Base-by-base conservation (phyloP, 768 basidiomycete species). In the Kwoniella mangroviensis region DNA sequence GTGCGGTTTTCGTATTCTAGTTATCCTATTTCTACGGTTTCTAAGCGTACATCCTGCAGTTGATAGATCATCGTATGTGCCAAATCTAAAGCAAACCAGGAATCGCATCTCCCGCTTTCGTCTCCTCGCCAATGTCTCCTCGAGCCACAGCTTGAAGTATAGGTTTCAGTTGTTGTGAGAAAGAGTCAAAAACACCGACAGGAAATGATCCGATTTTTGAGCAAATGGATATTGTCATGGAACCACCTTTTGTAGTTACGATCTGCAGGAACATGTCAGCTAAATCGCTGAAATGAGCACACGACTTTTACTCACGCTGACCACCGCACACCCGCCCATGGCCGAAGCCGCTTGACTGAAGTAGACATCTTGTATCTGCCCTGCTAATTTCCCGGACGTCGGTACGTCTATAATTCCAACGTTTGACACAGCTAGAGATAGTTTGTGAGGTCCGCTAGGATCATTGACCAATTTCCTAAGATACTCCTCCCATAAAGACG, bases 391-490 rank as follows among this genome's bases (percentile, higher is more conserved):
- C 1, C 67, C 67, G 4, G 28, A 19, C 12, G 58, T 61, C 4
- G 67, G 67, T 22, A 68, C 15, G 4, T 68, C 67, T 58, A 61
- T 55, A 19, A 61, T 34, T 5, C 67, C 67, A 13, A 68, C 67
- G 22, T 68, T 68, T 13, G 67, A 68, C 22, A 68, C 67, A 13
- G 59, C 67, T 15, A 68, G 26, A 28, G 67, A 52, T 19, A 68
- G 21, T 28, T 60, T 62, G 41, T 68, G 67, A 4, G 67, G 67
- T 19, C 67, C 67, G 11, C 13, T n/a, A 13, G 67, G 34, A 19
- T 60, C 59, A 40, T 22, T 43, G 26, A 68, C 26, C 55, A 68
- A 17, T 6, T 40, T 52, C 4, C 2, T 28, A n/a, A 68, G 57
- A 51, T 68, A 55, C 1, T 68, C 67, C 26, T 60, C 67, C 67